These are phyloP conservation scores for Globisporangium splendens DNA, from an alignment of 352 stramenopile genomes.

Conservation along the genomic window DNA sequence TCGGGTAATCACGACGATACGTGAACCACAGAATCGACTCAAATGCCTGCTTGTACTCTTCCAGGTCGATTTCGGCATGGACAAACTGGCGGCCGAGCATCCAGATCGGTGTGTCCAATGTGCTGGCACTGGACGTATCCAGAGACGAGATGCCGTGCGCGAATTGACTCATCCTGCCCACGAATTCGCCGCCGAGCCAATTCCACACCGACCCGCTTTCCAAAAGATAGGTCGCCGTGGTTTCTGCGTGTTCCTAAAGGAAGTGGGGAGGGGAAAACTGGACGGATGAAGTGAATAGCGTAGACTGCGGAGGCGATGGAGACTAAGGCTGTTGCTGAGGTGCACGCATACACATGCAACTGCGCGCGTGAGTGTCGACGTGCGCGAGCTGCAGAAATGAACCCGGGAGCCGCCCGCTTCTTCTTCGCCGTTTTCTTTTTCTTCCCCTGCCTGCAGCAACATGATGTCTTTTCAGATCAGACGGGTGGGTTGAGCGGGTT, in stretches of 20 bases:
- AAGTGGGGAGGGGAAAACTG: background rate
- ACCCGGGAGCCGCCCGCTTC: background rate
- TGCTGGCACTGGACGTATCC: slow-evolving; percentile 35
- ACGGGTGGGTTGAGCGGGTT: background rate
- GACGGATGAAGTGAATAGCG: background rate
- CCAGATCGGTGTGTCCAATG: slow-evolving; percentile 40
- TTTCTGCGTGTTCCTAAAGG: background rate
- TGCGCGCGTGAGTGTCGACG: background rate
- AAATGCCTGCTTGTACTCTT: slow-evolving; percentile 53
- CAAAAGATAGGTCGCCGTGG: slow-evolving; percentile 17
- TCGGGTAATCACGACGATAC: slow-evolving; percentile 85
- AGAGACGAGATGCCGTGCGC: slow-evolving; percentile 77
- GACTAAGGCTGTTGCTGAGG: background rate
- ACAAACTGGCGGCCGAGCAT: slow-evolving; percentile 39
- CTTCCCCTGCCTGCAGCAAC: background rate
- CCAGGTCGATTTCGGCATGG: slow-evolving; percentile 32
- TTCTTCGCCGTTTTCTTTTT: background rate
- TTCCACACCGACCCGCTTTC: slow-evolving; percentile 18
- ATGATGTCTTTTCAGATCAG: slow-evolving; percentile 1
- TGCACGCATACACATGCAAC: background rate
- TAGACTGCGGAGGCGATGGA: background rate
- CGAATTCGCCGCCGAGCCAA: slow-evolving; percentile 41
- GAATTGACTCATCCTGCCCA: slow-evolving; percentile 74
- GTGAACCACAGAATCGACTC: slow-evolving; percentile 87
- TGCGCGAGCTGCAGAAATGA: background rate